phyloP scores from a whole-genome alignment of 2,329 filamentous ascomycete genomes.

The Sporothrix brunneoviolacea region DNA sequence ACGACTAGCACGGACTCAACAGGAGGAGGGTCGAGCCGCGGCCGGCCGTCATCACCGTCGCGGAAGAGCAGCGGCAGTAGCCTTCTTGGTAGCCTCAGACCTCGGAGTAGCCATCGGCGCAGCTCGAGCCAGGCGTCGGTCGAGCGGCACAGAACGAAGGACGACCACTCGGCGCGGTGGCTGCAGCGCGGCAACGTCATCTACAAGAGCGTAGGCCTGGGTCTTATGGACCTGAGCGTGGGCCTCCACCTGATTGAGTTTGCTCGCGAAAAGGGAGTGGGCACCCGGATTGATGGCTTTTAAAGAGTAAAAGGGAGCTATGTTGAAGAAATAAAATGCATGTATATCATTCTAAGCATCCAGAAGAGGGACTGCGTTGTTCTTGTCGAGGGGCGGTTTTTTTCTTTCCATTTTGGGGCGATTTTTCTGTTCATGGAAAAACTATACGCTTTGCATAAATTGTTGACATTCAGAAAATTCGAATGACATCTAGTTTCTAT shows the following conservation, averaged over 20 bases:
- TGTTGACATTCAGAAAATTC: no score
- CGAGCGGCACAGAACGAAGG: constrained; percentile 27
- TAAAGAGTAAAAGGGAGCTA: constrained; percentile 22
- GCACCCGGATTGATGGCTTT: constrained; percentile 47
- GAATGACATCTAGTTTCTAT: no score
- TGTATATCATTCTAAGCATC: no score
- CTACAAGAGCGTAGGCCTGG: constrained; percentile 62
- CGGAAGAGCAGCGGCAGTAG: constrained; percentile 8
- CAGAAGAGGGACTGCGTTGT: no score
- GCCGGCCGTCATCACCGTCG: not conserved
- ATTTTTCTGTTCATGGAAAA: no score
- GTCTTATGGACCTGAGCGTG: constrained; percentile 59
- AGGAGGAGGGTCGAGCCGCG: no score
- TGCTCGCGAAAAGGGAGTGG: constrained; percentile 48
- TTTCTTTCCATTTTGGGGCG: no score
- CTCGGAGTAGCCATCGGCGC: constrained; percentile 22
- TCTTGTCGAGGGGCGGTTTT: no score
- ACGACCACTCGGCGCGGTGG: constrained; percentile 48
- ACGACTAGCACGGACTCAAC: constrained; percentile 9
- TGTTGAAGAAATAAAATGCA: not conserved
- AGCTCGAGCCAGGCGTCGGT: constrained; percentile 25
- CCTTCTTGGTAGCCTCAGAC: constrained; percentile 5
- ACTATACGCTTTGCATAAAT: no score
- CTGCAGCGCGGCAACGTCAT: constrained; percentile 57
- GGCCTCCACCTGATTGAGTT: constrained; percentile 51